Base-by-base conservation (phyloP, 176 grass and related monocot species). In the Olyra latifolia region DNA sequence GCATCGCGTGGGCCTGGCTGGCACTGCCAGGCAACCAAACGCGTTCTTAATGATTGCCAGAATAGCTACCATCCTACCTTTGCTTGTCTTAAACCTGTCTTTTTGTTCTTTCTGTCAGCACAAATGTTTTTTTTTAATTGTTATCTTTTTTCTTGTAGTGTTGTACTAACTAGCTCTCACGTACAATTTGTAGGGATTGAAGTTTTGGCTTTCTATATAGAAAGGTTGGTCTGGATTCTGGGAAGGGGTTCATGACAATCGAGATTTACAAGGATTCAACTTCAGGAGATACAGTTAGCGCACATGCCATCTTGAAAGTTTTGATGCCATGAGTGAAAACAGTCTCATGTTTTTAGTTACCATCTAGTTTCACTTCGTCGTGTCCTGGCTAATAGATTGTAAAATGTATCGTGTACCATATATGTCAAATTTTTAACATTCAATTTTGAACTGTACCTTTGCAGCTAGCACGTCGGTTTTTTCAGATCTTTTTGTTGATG, bases 111-210 rank as follows among this genome's bases (percentile, higher is more conserved):
- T 42, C 11, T 74, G 24, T 83, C 19, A 29, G 12, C 60, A 10
- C 40, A 24, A 72, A 19, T 24, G 8, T 62, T 70, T 42, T 12
- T 42, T 58, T 62, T n/a, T 24, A 10, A 8, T 12, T 80, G 17
- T 43, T 42, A 6, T 25, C 5, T 76, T 70, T 3, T 40, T 22
- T 24, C 62, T n/a, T 4, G 23, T 64, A 22, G 11, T 22, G 38
- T 57, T 72, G 56, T 58, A 59, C 42, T 86, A 84, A 89, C 42
- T n/a, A 39, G 22, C 62, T 0, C 22, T 66, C 59, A 20, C 49
- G 24, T 52, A 32, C 29, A 73, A 67, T 32, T 82, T 81, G 38
- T 50, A 86, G 88, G 88, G 88, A 89, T 50, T 89, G 83, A 85
- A 62, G 24, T 15, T 62, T 23, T 8, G 23, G 70, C 19, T 27